Evolutionary conservation across 352 stramenopile genomes (phyloP), one percentile per base, ranked within the genome.

Genomic region (Globisporangium recalcitrans): DNA sequence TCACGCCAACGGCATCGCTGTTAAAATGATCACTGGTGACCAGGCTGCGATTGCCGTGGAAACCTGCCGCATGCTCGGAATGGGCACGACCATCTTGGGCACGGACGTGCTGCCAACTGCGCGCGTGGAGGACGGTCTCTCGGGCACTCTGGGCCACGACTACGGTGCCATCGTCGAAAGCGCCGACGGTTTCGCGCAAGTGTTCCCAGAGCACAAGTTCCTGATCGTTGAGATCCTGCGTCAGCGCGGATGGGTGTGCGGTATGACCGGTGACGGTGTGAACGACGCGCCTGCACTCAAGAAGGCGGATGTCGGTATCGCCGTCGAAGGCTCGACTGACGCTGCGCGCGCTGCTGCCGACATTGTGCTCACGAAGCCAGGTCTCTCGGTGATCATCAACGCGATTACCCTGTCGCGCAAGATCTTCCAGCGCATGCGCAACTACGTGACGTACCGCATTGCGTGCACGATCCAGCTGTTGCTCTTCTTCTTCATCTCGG

Each of bases 11-110:
- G 96, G 97, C 53, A 93, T 99, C 60, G 78, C 69, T n/a, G 91
- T 99, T 13, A 98, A 98, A 71, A 98, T 98, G 88, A 91, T 98
- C 64, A 99, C 97, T 0, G 97, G 97, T 48, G 97, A 99, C 71
- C 94, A 98, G 56, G 74, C 85, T 14, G 81, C 91, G 26, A 98
- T 98, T 70, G 96, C 94, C 8, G 82, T 95, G 21, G 92, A 98
- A 69, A 98, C 95, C 4, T 95, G 88, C 62, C 87, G 84, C 26
- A 77, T 89, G 69, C 75, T 99, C 31, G 90, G 83, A 55, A 96
- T 98, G 80, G 93, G 89, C 51, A 91, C 83, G 54, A 93, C 81
- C 19, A 87, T 93, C 48, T 71, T 96, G 3, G 84, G 85, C 27
- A 95, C 91, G 47, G 86, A 95, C 58, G 75, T 83, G 42, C 68